These are phyloP conservation scores for Chlorella sp. DNA, from an alignment of 139 green algal species.

Conservation along the genomic window DNA sequence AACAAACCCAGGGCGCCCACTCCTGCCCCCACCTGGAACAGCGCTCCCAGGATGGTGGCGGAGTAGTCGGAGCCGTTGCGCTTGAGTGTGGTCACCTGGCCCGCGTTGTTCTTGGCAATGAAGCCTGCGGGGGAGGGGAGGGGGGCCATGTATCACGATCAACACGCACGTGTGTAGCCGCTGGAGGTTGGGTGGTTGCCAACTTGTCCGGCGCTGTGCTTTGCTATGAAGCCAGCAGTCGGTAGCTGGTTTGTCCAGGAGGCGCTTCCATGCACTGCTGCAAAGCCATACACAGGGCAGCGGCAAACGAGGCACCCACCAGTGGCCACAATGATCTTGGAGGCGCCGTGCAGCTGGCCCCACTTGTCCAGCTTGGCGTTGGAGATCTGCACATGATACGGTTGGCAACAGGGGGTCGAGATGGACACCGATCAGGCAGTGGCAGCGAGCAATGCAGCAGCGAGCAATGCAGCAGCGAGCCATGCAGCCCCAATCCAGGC, in stretches of 20 bases:
- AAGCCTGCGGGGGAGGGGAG: conserved; percentile 77
- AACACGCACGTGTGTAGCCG: too few relatives aligned
- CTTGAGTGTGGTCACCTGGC: conserved; percentile 81
- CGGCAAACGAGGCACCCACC: not conserved
- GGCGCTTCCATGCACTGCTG: too few relatives aligned
- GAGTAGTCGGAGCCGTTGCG: conserved; percentile 96
- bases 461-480: too few relatives aligned
- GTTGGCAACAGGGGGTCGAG: too few relatives aligned
- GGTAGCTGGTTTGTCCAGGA: too few relatives aligned
- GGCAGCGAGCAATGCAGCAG: too few relatives aligned
- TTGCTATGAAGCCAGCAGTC: too few relatives aligned
- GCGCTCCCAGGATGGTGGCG: conserved; percentile 93
- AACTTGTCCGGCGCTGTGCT: too few relatives aligned
- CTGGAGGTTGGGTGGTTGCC: too few relatives aligned
- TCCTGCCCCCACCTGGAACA: conserved; percentile 78
- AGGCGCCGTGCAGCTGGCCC: conserved; percentile 53
- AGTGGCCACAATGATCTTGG: conserved; percentile 83
- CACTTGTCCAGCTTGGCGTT: conserved; percentile 79
- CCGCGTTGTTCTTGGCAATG: conserved; percentile 82
- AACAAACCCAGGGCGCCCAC: not conserved
- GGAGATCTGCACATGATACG: conserved; percentile 33
- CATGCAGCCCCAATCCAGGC: too few relatives aligned
- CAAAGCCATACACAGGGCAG: not conserved
- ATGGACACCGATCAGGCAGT: too few relatives aligned
- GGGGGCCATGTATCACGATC: too few relatives aligned